Percentiles rank a stretch among this genome's conserved stretches.
Conservation (phyloP, 2,329 filamentous ascomycete species). For the Elsinoe ampelina region DNA sequence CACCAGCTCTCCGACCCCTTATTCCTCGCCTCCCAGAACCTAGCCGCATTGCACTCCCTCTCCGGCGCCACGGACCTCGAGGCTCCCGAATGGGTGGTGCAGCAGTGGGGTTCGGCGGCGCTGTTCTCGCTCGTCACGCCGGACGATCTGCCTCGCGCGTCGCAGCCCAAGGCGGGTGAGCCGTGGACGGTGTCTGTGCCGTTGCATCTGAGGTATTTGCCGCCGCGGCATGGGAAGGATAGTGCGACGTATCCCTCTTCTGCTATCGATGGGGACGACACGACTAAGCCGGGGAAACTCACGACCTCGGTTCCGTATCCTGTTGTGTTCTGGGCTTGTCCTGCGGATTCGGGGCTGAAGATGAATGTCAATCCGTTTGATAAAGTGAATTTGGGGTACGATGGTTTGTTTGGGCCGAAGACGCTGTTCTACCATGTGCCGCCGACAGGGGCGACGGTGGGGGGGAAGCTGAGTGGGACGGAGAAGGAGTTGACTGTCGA, state of each 20-base stretch:
- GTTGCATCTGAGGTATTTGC: constrained; percentile 75
- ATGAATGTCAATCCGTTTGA: constrained; percentile 79
- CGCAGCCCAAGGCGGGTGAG: not conserved
- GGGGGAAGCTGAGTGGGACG: constrained; percentile 14
- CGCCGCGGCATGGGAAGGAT: constrained; percentile 38
- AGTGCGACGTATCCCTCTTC: constrained; percentile 37
- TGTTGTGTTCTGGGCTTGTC: constrained; percentile 83
- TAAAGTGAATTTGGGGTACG: constrained; percentile 73
- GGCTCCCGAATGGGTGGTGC: constrained; percentile 71
- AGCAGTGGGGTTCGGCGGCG: constrained; percentile 68
- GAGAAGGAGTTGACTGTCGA: constrained; percentile 15
- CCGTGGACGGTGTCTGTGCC: constrained; percentile 63
- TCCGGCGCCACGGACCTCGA: constrained; percentile 79
- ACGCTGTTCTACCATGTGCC: constrained; percentile 73
- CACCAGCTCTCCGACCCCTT: constrained; percentile 72
- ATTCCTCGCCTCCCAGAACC: constrained; percentile 72
- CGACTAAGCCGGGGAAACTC: constrained; percentile 21
- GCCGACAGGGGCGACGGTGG: constrained; percentile 20
- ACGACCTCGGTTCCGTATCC: constrained; percentile 63
- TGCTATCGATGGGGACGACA: not conserved
- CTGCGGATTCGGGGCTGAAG: constrained; percentile 54
- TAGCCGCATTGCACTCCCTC: constrained; percentile 57
- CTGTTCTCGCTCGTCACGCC: constrained; percentile 64
- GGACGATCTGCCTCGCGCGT: constrained; percentile 15
- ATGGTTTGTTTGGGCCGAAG: constrained; percentile 62